Percentiles rank a stretch among this genome's conserved stretches.
These are phyloP conservation scores for Didymella pinodella DNA, from an alignment of 2,329 filamentous ascomycete species.

Conservation along the genomic window DNA sequence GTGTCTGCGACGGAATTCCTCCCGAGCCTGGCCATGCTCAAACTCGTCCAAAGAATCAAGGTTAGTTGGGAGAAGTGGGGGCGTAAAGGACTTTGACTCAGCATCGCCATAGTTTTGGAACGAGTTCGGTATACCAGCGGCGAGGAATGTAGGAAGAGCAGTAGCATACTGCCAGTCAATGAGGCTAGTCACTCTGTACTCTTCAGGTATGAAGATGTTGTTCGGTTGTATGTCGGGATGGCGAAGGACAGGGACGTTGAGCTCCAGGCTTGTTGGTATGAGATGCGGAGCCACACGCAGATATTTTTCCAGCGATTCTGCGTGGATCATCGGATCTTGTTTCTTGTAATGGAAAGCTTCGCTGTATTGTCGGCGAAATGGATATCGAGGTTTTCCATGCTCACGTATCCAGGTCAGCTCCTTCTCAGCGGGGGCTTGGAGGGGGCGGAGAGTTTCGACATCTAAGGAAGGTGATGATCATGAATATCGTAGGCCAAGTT, in stretches of 20 bases:
- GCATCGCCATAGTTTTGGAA: constrained; percentile 53
- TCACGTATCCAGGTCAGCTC: too few relatives aligned
- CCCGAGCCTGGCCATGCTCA: constrained; percentile 27
- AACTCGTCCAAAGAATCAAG: constrained; percentile 26
- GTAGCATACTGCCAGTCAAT: constrained; percentile 55
- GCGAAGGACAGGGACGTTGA: constrained; percentile 37
- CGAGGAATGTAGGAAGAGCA: constrained; percentile 50
- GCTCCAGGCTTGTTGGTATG: too few relatives aligned
- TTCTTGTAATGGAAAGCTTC: too few relatives aligned
- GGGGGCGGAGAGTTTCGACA: too few relatives aligned
- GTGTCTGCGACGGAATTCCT: constrained; percentile 39
- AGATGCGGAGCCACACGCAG: too few relatives aligned
- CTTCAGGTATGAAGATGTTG: constrained; percentile 46
- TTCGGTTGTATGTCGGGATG: constrained; percentile 49
- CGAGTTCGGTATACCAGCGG: constrained; percentile 49
- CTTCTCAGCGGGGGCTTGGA: too few relatives aligned
- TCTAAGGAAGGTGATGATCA: too few relatives aligned
- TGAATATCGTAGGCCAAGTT: too few relatives aligned
- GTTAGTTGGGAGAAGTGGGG: constrained; percentile 30
- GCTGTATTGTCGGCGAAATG: too few relatives aligned
- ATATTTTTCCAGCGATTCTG: too few relatives aligned
- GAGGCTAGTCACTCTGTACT: constrained; percentile 46
- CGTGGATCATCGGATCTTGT: too few relatives aligned
- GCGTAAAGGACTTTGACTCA: constrained; percentile 29
- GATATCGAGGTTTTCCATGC: too few relatives aligned